phyloP scores from a whole-genome alignment of 306 rosid species.

The Corylus heterophylla region DNA sequence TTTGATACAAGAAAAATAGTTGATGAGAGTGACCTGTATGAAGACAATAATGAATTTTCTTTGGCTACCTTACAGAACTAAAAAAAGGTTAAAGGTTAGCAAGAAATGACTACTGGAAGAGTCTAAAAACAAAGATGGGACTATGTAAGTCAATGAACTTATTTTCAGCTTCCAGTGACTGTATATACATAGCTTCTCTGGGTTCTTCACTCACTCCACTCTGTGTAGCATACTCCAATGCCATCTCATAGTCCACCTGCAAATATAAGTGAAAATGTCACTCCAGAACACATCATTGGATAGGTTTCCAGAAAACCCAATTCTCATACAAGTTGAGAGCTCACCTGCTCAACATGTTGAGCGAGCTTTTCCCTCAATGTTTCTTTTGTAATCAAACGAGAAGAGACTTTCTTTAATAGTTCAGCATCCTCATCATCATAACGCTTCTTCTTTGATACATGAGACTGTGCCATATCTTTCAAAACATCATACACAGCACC shows the following conservation, averaged over 20 bases:
- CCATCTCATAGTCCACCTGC: conserved; percentile 98
- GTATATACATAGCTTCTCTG: conserved; percentile 60
- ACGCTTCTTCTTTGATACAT: conserved; percentile 67
- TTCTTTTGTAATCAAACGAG: conserved; percentile 66
- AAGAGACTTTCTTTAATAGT: conserved; percentile 59
- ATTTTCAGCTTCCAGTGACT: conserved; percentile 62
- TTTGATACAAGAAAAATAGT: neutral
- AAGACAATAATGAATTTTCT: neutral
- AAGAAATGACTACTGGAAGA: conserved; percentile 36
- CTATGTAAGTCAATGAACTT: conserved; percentile 57
- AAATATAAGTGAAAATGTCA: neutral
- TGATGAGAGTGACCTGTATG: neutral
- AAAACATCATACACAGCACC: conserved; percentile 63
- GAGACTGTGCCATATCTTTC: conserved; percentile 58
- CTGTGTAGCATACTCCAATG: conserved; percentile 88
- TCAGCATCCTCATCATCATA: conserved; percentile 53
- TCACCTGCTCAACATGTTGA: conserved; percentile 89
- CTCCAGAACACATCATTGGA: neutral
- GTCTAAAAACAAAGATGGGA: conserved; percentile 71
- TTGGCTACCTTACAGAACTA: neutral
- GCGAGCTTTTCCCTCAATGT: conserved; percentile 73
- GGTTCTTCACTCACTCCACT: conserved; percentile 95
- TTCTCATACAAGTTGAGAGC: conserved; percentile 11
- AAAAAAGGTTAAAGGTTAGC: conserved; percentile 10
- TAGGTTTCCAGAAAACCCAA: neutral